A percentile compares a stretch with the other conserved stretches of the same genome.
Conservation (phyloP, 2,329 filamentous ascomycete species). For the Apiospora hydei region DNA sequence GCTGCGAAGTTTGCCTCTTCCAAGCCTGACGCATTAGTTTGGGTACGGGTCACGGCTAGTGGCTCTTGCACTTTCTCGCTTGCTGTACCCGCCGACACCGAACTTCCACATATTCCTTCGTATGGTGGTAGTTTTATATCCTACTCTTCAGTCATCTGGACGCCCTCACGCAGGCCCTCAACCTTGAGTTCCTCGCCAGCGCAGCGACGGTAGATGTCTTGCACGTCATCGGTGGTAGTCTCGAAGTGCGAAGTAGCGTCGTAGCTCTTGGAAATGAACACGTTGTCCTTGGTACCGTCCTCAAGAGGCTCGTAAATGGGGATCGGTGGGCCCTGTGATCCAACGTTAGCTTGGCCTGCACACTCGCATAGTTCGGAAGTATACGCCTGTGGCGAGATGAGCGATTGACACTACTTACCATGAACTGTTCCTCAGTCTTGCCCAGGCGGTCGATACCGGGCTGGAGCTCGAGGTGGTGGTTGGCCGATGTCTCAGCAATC, state of each 20-base stretch:
- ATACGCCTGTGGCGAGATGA: neutral
- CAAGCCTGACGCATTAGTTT: slow-evolving; percentile 10
- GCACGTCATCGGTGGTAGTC: slow-evolving; percentile 88
- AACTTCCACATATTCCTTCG: slow-evolving; percentile 5
- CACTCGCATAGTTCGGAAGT: neutral
- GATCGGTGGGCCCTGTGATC: slow-evolving; percentile 74
- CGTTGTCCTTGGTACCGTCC: slow-evolving; percentile 83
- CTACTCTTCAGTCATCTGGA: slow-evolving; percentile 74
- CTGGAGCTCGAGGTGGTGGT: slow-evolving; percentile 95
- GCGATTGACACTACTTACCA: slow-evolving; percentile 60
- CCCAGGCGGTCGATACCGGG: slow-evolving; percentile 92
- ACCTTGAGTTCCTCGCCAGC: slow-evolving; percentile 87
- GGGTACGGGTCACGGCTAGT: neutral
- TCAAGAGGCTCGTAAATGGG: slow-evolving; percentile 92
- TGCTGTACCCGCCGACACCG: neutral
- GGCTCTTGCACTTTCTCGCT: neutral
- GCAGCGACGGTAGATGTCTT: slow-evolving; percentile 87
- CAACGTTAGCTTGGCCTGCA: slow-evolving; percentile 14
- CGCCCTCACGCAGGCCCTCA: slow-evolving; percentile 82
- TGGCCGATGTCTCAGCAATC: slow-evolving; percentile 88
- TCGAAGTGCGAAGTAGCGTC: slow-evolving; percentile 98
- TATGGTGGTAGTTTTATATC: neutral
- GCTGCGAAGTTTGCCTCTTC: neutral
- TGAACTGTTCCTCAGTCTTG: slow-evolving; percentile 95
- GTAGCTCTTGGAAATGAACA: slow-evolving; percentile 99